Conservation (phyloP, 257 asterid genomes). For the Nemophila menziesii region DNA sequence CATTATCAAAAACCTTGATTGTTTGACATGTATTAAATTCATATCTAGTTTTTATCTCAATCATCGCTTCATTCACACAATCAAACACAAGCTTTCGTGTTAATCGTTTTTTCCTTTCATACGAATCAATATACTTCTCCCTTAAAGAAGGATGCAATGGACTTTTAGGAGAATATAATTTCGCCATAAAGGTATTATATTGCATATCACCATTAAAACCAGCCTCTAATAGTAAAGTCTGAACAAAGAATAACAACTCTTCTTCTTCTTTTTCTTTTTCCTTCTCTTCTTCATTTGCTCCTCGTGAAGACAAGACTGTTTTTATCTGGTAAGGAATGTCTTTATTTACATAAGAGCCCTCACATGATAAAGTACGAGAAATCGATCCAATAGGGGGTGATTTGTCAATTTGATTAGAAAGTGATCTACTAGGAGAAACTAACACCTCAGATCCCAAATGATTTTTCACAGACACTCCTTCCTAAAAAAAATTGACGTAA, state of each 20-base stretch:
- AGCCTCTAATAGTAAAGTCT: constrained; percentile 48
- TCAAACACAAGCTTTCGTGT: constrained; percentile 79
- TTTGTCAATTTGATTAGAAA: constrained; percentile 79
- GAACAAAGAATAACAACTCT: constrained; percentile 54
- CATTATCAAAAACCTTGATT: constrained; percentile 35
- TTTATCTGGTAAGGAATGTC: constrained; percentile 46
- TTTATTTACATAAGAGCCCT: constrained; percentile 44
- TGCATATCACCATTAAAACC: constrained; percentile 51
- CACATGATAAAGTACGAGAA: constrained; percentile 70
- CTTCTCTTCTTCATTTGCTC: constrained; percentile 48
- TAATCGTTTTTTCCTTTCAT: constrained; percentile 58
- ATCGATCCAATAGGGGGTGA: constrained; percentile 96
- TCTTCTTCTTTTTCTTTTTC: constrained; percentile 45
- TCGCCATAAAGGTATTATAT: constrained; percentile 24
- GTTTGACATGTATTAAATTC: constrained; percentile 34
- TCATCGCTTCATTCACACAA: constrained; percentile 50
- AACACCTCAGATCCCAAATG: constrained; percentile 27
- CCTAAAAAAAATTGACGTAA: constrained; percentile 28
- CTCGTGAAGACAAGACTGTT: constrained; percentile 28
- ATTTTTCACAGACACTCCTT: constrained; percentile 21
- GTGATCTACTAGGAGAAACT: constrained; percentile 23
- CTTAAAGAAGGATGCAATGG: constrained; percentile 75
- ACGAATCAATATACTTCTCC: constrained; percentile 46
- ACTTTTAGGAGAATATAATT: constrained; percentile 75
- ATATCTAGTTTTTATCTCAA: constrained; percentile 45